These are phyloP conservation scores for Aquilaria agallochum DNA, from an alignment of 441 rosid species.

Conservation along the genomic window DNA sequence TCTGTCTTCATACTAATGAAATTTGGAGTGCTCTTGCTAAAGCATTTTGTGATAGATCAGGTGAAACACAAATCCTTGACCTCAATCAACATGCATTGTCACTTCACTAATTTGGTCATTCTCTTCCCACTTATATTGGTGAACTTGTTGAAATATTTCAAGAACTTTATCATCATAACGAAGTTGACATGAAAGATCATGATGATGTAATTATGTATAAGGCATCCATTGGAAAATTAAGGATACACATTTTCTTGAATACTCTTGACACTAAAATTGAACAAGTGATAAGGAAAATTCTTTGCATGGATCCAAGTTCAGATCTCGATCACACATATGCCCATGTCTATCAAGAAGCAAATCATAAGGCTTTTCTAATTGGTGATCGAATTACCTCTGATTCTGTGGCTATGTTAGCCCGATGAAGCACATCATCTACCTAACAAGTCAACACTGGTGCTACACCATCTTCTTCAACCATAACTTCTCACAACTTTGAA, in stretches of 20 bases:
- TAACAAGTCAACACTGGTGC: too few species aligned
- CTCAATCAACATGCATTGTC: conserved; percentile 7
- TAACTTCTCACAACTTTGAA: background rate
- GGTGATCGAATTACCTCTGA: background rate
- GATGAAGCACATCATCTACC: background rate
- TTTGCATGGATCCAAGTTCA: conserved; percentile 6
- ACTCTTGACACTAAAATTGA: conserved; percentile 1
- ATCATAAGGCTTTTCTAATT: background rate
- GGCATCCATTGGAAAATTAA: background rate
- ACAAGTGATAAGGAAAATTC: conserved; percentile 2
- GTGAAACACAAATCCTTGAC: conserved; percentile 5
- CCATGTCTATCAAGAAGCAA: conserved; percentile 1
- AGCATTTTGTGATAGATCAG: conserved; percentile 13
- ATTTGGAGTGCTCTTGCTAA: background rate
- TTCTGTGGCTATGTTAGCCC: background rate
- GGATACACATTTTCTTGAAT: conserved; percentile 9
- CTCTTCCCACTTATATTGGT: conserved; percentile 1
- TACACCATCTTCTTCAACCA: background rate
- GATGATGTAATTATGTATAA: conserved; percentile 10
- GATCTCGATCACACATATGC: conserved; percentile 8
- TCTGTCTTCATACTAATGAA: conserved; percentile 1
- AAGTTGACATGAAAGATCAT: background rate
- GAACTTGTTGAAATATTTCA: conserved; percentile 10
- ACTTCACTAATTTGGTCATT: background rate
- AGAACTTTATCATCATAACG: background rate